Evolutionary conservation across 163 green algal species (phyloP).

Genomic region (Volvox carteri): DNA sequence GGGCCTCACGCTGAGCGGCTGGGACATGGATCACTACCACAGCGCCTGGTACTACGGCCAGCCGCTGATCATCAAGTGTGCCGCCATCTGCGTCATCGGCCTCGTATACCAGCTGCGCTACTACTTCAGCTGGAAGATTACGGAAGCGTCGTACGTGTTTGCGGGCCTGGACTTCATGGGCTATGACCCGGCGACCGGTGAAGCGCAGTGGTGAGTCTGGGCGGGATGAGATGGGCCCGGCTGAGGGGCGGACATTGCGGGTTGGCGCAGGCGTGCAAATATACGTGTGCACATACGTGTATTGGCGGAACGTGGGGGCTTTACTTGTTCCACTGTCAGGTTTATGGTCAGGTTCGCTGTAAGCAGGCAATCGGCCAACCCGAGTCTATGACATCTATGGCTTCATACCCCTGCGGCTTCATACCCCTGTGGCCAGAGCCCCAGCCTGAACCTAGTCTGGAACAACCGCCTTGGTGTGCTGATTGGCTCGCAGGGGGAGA

Average conservation of each 20-base stretch:
- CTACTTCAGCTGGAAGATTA: constrained; percentile 91
- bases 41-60: constrained; percentile 62
- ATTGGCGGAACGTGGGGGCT: too few relatives aligned
- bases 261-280: neutral
- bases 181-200: constrained; percentile 49
- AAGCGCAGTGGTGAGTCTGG: constrained; percentile 49
- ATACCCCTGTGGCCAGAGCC: too few relatives aligned
- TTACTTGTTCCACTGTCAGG: too few relatives aligned
- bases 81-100: constrained; percentile 62
- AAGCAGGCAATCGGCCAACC: too few relatives aligned
- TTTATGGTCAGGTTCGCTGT: too few relatives aligned
- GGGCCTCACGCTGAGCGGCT: constrained; percentile 35
- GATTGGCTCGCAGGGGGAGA: constrained; percentile 15
- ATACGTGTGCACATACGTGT: neutral
- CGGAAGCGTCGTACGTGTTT: constrained; percentile 80
- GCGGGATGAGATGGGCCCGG: too few relatives aligned
- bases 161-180: constrained; percentile 84
- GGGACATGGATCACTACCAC: constrained; percentile 49
- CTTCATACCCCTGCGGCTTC: too few relatives aligned
- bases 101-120: constrained; percentile 82
- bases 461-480: too few relatives aligned
- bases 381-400: too few relatives aligned
- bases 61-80: constrained; percentile 45
- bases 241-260: neutral
- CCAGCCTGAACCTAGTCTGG: neutral